phyloP scores from a whole-genome alignment of 495 filamentous ascomycete species.

The Apodospora peruviana region DNA sequence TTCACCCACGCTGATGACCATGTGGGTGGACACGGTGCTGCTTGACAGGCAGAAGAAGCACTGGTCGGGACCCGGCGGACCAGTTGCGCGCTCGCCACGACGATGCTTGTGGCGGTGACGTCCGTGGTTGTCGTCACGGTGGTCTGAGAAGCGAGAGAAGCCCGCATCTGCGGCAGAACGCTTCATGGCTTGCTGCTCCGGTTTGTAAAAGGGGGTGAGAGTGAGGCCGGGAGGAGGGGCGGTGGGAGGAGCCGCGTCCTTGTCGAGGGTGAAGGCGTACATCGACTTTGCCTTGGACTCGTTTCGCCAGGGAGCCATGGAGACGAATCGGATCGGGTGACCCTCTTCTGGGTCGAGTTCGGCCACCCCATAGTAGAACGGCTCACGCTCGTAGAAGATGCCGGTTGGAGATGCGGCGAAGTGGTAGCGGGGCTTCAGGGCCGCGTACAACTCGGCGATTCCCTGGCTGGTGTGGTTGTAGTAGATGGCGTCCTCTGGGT shows the following conservation, averaged over 20 bases:
- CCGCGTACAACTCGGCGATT: slow-evolving; percentile 68
- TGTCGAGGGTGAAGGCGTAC: slow-evolving; percentile 81
- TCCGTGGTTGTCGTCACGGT: slow-evolving; percentile 34
- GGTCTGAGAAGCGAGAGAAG: slow-evolving; percentile 60
- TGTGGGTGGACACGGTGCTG: slow-evolving; percentile 72
- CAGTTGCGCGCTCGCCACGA: slow-evolving; percentile 40
- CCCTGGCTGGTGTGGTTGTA: slow-evolving; percentile 34
- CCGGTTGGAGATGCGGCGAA: slow-evolving; percentile 59
- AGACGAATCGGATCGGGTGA: slow-evolving; percentile 70
- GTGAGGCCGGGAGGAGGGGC: slow-evolving; percentile 64
- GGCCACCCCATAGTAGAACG: slow-evolving; percentile 64
- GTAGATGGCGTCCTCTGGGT: slow-evolving; percentile 33
- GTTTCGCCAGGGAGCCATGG: slow-evolving; percentile 72
- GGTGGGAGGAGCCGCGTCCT: slow-evolving; percentile 46
- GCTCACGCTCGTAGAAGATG: slow-evolving; percentile 83
- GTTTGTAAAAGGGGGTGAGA: slow-evolving; percentile 54
- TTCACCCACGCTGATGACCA: slow-evolving; percentile 79
- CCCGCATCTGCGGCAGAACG: slow-evolving; percentile 53
- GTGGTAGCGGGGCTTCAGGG: slow-evolving; percentile 83
- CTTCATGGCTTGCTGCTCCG: slow-evolving; percentile 39
- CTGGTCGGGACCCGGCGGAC: slow-evolving; percentile 64
- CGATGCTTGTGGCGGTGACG: slow-evolving; percentile 51
- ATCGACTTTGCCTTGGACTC: slow-evolving; percentile 71
- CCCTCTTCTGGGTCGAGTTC: slow-evolving; percentile 18
- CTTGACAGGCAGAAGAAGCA: slow-evolving; percentile 97